Evolutionary conservation across 345 rosid genomes (phyloP).

Genomic region (Clarkia xantiana): DNA sequence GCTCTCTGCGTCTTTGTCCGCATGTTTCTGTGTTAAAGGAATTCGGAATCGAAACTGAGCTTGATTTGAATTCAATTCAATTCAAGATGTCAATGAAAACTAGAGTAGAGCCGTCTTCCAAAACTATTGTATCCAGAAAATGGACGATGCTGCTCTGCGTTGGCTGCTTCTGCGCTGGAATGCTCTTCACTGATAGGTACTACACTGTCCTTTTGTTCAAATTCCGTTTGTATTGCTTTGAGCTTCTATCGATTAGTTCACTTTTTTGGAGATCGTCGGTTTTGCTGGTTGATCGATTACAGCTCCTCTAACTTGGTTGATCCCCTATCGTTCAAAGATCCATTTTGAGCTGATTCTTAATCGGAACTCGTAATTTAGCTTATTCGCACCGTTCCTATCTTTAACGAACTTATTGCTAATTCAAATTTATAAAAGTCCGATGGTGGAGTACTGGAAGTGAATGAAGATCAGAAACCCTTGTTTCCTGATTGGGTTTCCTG

Average conservation of each 20-base stretch:
- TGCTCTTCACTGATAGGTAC: conserved; percentile 81
- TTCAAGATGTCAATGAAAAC: conserved; percentile 43
- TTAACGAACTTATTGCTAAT: too few relatives aligned
- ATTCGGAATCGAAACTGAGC: background rate
- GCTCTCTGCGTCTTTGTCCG: conserved; percentile 10
- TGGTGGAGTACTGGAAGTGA: too few relatives aligned
- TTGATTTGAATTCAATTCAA: background rate
- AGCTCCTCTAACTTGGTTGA: too few relatives aligned
- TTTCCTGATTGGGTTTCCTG: too few relatives aligned
- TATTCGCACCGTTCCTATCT: too few relatives aligned
- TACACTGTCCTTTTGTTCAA: background rate
- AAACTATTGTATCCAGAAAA: conserved; percentile 44
- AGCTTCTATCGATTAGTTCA: background rate
- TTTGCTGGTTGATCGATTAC: too few relatives aligned
- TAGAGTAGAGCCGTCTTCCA: conserved; percentile 45
- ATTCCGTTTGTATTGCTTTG: background rate
- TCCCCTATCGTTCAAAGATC: background rate
- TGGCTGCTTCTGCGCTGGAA: conserved; percentile 69
- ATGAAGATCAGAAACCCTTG: too few relatives aligned
- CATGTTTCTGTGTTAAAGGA: background rate
- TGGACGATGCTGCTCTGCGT: conserved; percentile 68
- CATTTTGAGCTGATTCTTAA: background rate
- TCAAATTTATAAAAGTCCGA: too few relatives aligned
- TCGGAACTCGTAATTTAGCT: too few relatives aligned
- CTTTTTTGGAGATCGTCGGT: background rate